These are phyloP conservation scores for Colletotrichum sp. DNA, from an alignment of 2,329 filamentous ascomycete species.

Conservation along the genomic window DNA sequence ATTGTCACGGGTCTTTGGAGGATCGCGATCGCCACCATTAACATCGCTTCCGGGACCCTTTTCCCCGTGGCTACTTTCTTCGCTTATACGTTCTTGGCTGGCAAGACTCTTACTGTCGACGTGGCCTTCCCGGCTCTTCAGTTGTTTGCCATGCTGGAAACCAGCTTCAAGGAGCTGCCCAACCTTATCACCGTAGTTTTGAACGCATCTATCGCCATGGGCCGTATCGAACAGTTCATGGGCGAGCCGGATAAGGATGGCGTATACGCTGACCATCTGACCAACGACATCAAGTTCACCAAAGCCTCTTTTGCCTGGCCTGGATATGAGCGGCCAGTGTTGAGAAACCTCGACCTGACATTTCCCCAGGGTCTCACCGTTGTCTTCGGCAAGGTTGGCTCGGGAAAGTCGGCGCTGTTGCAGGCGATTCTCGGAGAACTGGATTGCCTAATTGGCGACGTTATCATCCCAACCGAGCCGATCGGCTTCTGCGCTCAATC, in stretches of 20 bases:
- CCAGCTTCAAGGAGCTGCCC: conserved; percentile 76
- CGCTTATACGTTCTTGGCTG: conserved; percentile 76
- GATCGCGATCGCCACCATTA: conserved; percentile 69
- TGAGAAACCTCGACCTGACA: conserved; percentile 49
- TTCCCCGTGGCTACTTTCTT: conserved; percentile 85
- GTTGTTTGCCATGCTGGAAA: conserved; percentile 78
- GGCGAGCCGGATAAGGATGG: conserved; percentile 77
- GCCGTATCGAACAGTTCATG: conserved; percentile 87
- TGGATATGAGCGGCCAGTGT: conserved; percentile 60
- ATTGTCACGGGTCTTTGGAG: conserved; percentile 68
- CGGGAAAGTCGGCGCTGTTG: conserved; percentile 66
- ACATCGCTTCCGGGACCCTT: conserved; percentile 72
- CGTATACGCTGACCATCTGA: conserved; percentile 38
- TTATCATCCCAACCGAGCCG: conserved; percentile 52
- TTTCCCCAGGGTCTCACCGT: conserved; percentile 58
- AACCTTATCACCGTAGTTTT: conserved; percentile 76
- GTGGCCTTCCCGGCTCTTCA: conserved; percentile 87
- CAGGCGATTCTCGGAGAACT: conserved; percentile 67
- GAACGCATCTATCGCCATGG: conserved; percentile 83
- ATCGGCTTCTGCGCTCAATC: conserved; percentile 64
- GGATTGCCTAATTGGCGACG: conserved; percentile 64
- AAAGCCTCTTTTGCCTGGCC: conserved; percentile 83
- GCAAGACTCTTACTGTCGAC: conserved; percentile 73
- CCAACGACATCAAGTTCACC: conserved; percentile 56
- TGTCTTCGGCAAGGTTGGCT: conserved; percentile 63